phyloP scores from a whole-genome alignment of 495 filamentous ascomycete genomes.

The Cenococcum geophilum region DNA sequence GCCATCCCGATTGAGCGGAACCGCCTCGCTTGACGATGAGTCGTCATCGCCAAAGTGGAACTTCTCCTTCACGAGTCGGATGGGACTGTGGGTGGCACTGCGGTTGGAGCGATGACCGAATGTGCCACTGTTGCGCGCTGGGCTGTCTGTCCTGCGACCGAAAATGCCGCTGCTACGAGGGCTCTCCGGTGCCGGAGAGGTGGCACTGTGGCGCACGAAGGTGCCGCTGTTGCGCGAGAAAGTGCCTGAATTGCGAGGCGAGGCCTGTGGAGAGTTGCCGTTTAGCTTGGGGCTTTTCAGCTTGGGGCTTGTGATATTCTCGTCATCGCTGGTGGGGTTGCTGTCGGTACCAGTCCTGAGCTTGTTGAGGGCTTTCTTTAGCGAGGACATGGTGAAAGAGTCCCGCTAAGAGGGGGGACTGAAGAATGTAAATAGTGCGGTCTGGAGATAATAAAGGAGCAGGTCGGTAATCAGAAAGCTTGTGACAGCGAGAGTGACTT shows the following conservation, averaged over 20 bases:
- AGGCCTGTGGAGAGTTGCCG: slow-evolving; percentile 19
- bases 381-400: slow-evolving; percentile 30
- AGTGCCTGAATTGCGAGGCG: slow-evolving; percentile 18
- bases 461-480: background rate
- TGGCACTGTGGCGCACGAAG: slow-evolving; percentile 5
- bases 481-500: too few relatives aligned
- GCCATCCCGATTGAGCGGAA: slow-evolving; percentile 39
- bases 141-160: slow-evolving; percentile 19
- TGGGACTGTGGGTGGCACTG: slow-evolving; percentile 22
- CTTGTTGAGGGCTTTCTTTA: slow-evolving; percentile 38
- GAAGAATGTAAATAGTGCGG: background rate
- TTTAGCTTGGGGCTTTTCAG: slow-evolving; percentile 11
- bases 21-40: slow-evolving; percentile 19
- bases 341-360: slow-evolving; percentile 33
- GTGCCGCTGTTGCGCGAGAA: slow-evolving; percentile 22
- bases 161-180: slow-evolving; percentile 22
- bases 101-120: slow-evolving; percentile 7
- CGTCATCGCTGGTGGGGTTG: slow-evolving; percentile 28
- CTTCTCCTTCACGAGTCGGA: slow-evolving; percentile 31
- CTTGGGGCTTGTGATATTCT: slow-evolving; percentile 16
- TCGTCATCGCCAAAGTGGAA: slow-evolving; percentile 26
- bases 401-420: slow-evolving; percentile 1
- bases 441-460: background rate
- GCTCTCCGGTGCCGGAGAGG: slow-evolving; percentile 7
- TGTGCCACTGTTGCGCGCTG: slow-evolving; percentile 6